Percentiles rank a stretch among this genome's conserved stretches.
These are phyloP conservation scores for Malus orientalis DNA, from an alignment of 306 rosid genomes.

Conservation along the genomic window DNA sequence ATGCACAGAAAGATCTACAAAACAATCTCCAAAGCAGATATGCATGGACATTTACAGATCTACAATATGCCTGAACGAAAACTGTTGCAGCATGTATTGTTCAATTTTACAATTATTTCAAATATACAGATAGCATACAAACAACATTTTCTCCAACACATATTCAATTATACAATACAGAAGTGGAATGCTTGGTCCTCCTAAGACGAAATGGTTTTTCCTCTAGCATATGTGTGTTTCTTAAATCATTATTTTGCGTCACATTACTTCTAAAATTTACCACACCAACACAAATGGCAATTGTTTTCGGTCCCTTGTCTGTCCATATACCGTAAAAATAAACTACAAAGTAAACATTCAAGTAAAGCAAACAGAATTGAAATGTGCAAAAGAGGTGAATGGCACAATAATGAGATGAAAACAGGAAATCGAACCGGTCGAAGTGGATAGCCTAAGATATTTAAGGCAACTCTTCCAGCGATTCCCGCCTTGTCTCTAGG, in stretches of 20 bases:
- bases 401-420: conserved; percentile 14
- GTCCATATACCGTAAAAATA: background rate
- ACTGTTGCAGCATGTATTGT: background rate
- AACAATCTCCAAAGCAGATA: conserved; percentile 6
- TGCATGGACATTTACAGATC: conserved; percentile 10
- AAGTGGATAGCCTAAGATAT: conserved; percentile 88
- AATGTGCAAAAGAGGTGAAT: conserved; percentile 8
- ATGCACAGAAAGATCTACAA: background rate
- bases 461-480: conserved; percentile 89
- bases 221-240: background rate
- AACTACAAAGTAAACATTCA: background rate
- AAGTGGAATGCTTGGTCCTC: no score
- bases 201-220: background rate
- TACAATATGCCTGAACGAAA: conserved; percentile 3
- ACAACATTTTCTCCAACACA: no score
- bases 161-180: no score
- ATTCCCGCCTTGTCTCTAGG: conserved; percentile 95
- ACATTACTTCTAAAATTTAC: background rate
- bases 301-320: background rate
- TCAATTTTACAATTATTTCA: background rate
- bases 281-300: background rate
- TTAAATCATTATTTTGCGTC: background rate
- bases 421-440: conserved; percentile 65
- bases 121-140: background rate
- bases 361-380: background rate